Percentiles rank a stretch among this genome's conserved stretches.
phyloP scores from a whole-genome alignment of 2,329 filamentous ascomycete species.

The Phaeosphaeriaceae sp. region DNA sequence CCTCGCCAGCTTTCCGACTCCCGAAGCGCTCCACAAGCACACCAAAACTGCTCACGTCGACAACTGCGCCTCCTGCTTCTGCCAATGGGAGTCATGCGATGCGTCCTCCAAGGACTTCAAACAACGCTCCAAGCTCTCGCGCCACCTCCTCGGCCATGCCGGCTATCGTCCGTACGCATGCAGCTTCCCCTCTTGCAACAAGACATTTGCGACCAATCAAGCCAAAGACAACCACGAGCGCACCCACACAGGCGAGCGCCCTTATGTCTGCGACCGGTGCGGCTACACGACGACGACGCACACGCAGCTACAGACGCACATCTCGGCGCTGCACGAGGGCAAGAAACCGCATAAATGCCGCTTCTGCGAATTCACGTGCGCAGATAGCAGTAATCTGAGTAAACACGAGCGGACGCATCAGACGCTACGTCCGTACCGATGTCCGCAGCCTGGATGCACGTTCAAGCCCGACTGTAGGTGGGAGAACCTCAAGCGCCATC shows the following conservation, averaged over 20 bases:
- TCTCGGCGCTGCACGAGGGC: constrained; percentile 44
- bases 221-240: constrained; percentile 50
- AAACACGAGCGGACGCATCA: constrained; percentile 49
- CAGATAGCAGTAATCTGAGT: constrained; percentile 45
- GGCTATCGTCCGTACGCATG: constrained; percentile 48
- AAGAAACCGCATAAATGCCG: constrained; percentile 49
- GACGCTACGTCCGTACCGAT: constrained; percentile 46
- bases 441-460: constrained; percentile 45
- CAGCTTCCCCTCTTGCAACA: constrained; percentile 42
- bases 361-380: constrained; percentile 48
- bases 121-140: constrained; percentile 48
- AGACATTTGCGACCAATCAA: constrained; percentile 50
- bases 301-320: constrained; percentile 48
- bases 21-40: constrained; percentile 44
- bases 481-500: constrained; percentile 49
- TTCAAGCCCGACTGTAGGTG: constrained; percentile 49
- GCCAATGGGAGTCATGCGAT: constrained; percentile 47
- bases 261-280: constrained; percentile 46
- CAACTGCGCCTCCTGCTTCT: constrained; percentile 43
- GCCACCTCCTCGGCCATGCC: constrained; percentile 47
- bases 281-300: constrained; percentile 49
- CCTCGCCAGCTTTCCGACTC: constrained; percentile 33
- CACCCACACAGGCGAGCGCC: constrained; percentile 46
- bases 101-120: constrained; percentile 47
- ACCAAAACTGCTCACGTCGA: constrained; percentile 45